Percentiles rank a stretch among this genome's conserved stretches.
These are phyloP conservation scores for Barnettozyma pratensis DNA, from an alignment of 805 yeast genomes.

Conservation along the genomic window DNA sequence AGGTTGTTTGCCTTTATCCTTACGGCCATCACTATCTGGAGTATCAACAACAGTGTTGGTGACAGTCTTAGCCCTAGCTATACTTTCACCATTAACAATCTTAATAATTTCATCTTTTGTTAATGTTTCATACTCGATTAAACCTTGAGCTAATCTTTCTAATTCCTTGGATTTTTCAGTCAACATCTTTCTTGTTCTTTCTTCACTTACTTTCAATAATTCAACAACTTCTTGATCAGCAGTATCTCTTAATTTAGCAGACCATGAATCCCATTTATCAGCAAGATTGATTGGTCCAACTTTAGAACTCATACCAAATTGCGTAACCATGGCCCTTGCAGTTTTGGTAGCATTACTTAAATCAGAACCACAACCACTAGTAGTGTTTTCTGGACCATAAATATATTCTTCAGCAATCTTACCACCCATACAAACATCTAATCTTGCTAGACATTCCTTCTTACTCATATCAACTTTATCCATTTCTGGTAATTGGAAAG, in stretches of 20 bases:
- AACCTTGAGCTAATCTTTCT: slow-evolving; percentile 84
- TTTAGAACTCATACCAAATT: slow-evolving; percentile 91
- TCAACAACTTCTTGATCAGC: slow-evolving; percentile 91
- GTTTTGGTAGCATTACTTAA: slow-evolving; percentile 83
- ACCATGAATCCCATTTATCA: slow-evolving; percentile 95
- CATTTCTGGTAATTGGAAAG: slow-evolving; percentile 97
- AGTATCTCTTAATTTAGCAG: slow-evolving; percentile 76
- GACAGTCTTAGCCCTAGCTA: slow-evolving; percentile 61
- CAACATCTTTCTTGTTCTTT: slow-evolving; percentile 69
- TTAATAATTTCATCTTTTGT: slow-evolving; percentile 87
- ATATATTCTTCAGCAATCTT: slow-evolving; percentile 93
- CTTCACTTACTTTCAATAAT: slow-evolving; percentile 68
- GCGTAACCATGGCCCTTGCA: slow-evolving; percentile 95
- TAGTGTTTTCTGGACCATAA: slow-evolving; percentile 87
- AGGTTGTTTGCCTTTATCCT: slow-evolving; percentile 30
- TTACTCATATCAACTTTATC: slow-evolving; percentile 93
- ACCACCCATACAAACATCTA: slow-evolving; percentile 99
- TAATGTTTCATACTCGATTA: slow-evolving; percentile 91
- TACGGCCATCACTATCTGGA: slow-evolving; percentile 41
- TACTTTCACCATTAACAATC: slow-evolving; percentile 73
- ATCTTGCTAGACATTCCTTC: slow-evolving; percentile 81
- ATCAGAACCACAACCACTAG: slow-evolving; percentile 94
- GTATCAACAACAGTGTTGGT: slow-evolving; percentile 73
- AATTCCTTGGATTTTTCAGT: slow-evolving; percentile 61
- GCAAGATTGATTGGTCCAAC: slow-evolving; percentile 90